Base-by-base conservation (phyloP, 208 protist genomes). In the Leishmania lainsoni region DNA sequence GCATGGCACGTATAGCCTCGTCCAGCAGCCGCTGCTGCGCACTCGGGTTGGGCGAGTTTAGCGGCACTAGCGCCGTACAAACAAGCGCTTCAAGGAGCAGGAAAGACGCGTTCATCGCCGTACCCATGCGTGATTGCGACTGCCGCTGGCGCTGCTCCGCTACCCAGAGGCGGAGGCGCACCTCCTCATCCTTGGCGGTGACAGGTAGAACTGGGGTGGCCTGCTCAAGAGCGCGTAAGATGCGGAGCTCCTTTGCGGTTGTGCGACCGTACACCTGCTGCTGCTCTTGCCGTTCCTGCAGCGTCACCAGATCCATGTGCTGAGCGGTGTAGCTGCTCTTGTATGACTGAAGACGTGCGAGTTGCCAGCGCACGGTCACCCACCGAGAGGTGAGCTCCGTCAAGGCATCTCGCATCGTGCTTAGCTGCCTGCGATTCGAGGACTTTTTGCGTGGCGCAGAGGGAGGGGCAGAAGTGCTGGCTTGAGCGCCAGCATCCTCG, bases 241-340 rank as follows among this genome's bases (percentile, higher is more conserved):
- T 83, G 81, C 92, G 92, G 8, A 83, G 77, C 73, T 96, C 94
- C 83, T 97, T 97, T 49, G 87, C 84, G 26, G 94, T 92, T 1
- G 86, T 78, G 16, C 83, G 83, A 56, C 94, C 94, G 84, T 92
- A 97, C 20, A 95, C 84, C 56, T 82, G 81, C n/a, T 87, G 83
- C 68, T 93, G 86, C 20, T 85, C 81, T 51, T 97, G 92, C 17
- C 94, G 91, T 65, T 83, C 82, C 58, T 88, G 86, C 32, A 97
- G 71, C 45, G 87, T 86, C 51, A 86, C 86, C n/a, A 95, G 76
- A 76, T 97, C 89, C n/a, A 84, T 79, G 65, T 87, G 79, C 20
- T 90, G 90, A 59, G 90, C 81, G 49, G 86, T n/a, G 76, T 92
- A 87, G 66, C 79, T 86, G 63, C 75, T 75, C 48, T 80, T 80